Percentiles rank a stretch among this genome's conserved stretches.
Conservation (phyloP, 2,329 filamentous ascomycete species). For the Aureobasidium sp. region DNA sequence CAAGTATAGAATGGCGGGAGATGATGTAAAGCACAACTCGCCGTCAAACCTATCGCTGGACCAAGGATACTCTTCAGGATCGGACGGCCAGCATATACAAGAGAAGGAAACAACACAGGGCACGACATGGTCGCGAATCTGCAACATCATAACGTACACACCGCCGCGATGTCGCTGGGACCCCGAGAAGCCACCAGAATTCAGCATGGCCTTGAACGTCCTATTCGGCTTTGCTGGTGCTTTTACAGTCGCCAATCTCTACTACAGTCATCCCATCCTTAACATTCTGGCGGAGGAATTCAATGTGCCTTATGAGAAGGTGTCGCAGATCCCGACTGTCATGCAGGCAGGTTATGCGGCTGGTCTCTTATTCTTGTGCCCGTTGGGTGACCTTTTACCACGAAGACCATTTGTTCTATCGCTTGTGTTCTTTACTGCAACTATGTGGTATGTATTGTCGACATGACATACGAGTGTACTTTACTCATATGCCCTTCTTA, state of each 20-base stretch:
- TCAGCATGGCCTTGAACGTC: conserved; percentile 61
- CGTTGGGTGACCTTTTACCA: conserved; percentile 61
- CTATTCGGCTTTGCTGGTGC: conserved; percentile 59
- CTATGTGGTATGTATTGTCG: conserved; percentile 40
- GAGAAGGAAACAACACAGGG: conserved; percentile 10
- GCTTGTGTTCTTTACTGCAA: conserved; percentile 56
- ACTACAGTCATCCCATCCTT: conserved; percentile 73
- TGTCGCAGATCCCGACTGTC: conserved; percentile 61
- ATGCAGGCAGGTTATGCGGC: conserved; percentile 73
- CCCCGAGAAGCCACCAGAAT: conserved; percentile 55
- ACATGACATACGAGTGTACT: conserved; percentile 31
- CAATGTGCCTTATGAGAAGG: conserved; percentile 58
- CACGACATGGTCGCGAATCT: conserved; percentile 20
- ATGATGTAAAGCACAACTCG: background rate
- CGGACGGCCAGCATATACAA: background rate
- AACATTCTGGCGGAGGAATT: conserved; percentile 68
- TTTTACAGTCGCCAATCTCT: conserved; percentile 71
- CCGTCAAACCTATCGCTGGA: conserved; percentile 6
- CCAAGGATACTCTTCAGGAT: background rate
- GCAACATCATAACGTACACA: conserved; percentile 45
- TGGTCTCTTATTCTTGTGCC: conserved; percentile 66
- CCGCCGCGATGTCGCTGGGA: conserved; percentile 63
- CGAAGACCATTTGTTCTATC: conserved; percentile 61
- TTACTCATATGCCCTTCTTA: background rate
- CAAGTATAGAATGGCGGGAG: background rate